phyloP scores from a whole-genome alignment of 805 yeast species.

The Spathaspora passalidarum region DNA sequence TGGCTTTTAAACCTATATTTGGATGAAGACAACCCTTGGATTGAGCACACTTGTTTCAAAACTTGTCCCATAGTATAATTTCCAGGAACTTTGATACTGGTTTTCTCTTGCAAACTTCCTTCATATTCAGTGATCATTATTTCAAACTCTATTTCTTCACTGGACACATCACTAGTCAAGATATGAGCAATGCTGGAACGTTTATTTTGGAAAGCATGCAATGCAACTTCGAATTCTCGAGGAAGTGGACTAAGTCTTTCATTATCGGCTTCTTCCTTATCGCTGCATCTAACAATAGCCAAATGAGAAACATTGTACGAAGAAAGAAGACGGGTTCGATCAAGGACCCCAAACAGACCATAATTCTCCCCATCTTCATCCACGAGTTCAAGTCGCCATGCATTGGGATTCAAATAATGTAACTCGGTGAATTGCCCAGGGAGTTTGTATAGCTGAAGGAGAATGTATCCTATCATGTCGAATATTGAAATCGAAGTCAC shows the following conservation, averaged over 20 bases:
- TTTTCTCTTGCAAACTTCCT: background rate
- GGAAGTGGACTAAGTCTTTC: conserved; percentile 56
- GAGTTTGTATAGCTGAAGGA: conserved; percentile 25
- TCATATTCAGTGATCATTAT: conserved; percentile 7
- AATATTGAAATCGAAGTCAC: conserved; percentile 27
- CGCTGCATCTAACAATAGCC: conserved; percentile 53
- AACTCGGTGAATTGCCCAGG: conserved; percentile 5
- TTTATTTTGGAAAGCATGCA: conserved; percentile 14
- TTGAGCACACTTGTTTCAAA: conserved; percentile 25
- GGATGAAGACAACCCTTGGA: conserved; percentile 23
- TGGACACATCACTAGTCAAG: conserved; percentile 5
- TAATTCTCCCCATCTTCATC: conserved; percentile 94
- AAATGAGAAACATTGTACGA: conserved; percentile 78
- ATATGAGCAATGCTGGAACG: conserved; percentile 11
- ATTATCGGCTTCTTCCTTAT: conserved; percentile 49
- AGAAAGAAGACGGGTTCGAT: conserved; percentile 59
- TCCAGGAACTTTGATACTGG: conserved; percentile 3
- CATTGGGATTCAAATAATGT: conserved; percentile 49
- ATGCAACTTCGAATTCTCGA: conserved; percentile 29
- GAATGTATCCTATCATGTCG: conserved; percentile 41
- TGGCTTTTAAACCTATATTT: conserved; percentile 19
- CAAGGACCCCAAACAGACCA: conserved; percentile 88
- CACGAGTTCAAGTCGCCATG: conserved; percentile 74
- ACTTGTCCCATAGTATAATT: conserved; percentile 21
- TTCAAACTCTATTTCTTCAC: conserved; percentile 6